These are phyloP conservation scores for Apostasia ramifera DNA, from an alignment of 106 monocot genomes.

Conservation along the genomic window DNA sequence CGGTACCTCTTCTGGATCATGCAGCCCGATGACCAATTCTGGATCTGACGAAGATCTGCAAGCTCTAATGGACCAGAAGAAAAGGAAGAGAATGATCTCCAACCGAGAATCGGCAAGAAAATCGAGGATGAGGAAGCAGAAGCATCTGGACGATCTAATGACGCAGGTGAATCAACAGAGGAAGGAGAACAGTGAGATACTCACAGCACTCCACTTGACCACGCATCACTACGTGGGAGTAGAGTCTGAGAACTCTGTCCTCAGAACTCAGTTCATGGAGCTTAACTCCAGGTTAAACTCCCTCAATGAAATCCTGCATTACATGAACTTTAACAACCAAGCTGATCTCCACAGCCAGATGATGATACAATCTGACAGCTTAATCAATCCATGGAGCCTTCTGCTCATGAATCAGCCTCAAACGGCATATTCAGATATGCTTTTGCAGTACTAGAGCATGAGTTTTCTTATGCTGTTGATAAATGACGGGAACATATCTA, in stretches of 20 bases:
- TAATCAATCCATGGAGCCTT: conserved; percentile 22
- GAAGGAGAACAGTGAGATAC: conserved; percentile 27
- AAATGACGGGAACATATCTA: too few relatives aligned
- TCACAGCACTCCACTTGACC: conserved; percentile 13
- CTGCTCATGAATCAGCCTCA: conserved; percentile 18
- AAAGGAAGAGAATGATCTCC: conserved; percentile 58
- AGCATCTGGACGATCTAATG: conserved; percentile 44
- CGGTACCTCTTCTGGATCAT: conserved; percentile 21
- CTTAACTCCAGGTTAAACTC: conserved; percentile 37
- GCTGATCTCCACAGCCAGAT: not conserved
- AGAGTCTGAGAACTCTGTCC: conserved; percentile 47
- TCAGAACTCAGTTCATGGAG: conserved; percentile 48
- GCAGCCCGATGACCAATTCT: conserved; percentile 8
- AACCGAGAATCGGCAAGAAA: conserved; percentile 67
- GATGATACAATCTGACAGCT: not conserved
- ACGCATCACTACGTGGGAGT: conserved; percentile 17
- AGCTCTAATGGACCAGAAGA: conserved; percentile 33
- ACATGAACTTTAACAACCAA: conserved; percentile 13
- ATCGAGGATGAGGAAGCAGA: conserved; percentile 61
- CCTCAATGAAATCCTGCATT: conserved; percentile 33
- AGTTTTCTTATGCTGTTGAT: not conserved
- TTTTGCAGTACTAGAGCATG: conserved; percentile 5
- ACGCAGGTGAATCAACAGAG: conserved; percentile 26
- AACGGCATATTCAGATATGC: conserved; percentile 26
- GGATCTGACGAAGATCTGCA: conserved; percentile 23